These are phyloP conservation scores for Geum urbanum DNA, from an alignment of 306 rosid genomes.

Conservation along the genomic window DNA sequence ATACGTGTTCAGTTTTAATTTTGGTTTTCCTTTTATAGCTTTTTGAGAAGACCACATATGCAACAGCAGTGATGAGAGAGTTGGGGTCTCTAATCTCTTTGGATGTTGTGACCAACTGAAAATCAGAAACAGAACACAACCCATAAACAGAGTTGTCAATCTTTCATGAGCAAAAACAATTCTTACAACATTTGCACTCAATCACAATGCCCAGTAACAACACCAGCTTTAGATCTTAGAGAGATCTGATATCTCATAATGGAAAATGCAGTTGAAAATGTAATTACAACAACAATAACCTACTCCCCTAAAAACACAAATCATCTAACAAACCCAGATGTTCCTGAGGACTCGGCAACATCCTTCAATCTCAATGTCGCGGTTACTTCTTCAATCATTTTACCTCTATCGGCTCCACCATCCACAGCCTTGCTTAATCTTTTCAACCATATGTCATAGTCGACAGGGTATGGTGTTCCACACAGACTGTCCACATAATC, in stretches of 20 bases:
- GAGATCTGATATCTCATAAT: background rate
- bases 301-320: background rate
- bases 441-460: conserved; percentile 80
- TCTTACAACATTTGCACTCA: background rate
- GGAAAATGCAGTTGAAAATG: conserved; percentile 16
- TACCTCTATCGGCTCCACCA: conserved; percentile 59
- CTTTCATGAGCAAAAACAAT: background rate
- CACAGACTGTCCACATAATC: conserved; percentile 93
- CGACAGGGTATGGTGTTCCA: conserved; percentile 84
- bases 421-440: conserved; percentile 72
- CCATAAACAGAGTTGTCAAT: background rate
- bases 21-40: background rate
- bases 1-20: background rate
- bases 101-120: background rate
- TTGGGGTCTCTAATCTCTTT: no score
- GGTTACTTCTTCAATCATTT: conserved; percentile 67
- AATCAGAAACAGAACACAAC: background rate
- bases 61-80: background rate
- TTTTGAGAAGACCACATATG: background rate
- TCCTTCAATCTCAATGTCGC: conserved; percentile 57
- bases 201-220: background rate
- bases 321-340: conserved; percentile 50
- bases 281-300: conserved; percentile 14
- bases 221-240: background rate
- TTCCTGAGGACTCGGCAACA: conserved; percentile 78